phyloP scores from a whole-genome alignment of 768 basidiomycete species.

The Termitomyces eurrhizus region DNA sequence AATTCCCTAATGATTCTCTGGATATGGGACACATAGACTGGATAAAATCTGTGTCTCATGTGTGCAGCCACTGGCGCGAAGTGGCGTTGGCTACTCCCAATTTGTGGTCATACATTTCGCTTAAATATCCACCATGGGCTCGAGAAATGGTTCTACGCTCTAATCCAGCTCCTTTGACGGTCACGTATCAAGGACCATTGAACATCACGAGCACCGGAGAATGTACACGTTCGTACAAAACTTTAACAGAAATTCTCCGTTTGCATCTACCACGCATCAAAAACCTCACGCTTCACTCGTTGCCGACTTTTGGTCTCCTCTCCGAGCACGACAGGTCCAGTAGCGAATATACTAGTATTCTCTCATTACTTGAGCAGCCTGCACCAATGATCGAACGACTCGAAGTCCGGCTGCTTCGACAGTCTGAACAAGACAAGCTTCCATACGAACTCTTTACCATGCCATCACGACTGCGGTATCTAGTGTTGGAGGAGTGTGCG shows the following conservation, averaged over 20 bases:
- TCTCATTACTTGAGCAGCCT: not conserved
- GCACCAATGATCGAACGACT: not conserved
- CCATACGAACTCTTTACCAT: not conserved
- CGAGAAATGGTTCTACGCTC: not conserved
- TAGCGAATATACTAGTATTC: not conserved
- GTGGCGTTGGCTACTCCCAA: not conserved
- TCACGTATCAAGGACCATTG: not conserved
- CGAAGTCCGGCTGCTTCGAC: not conserved
- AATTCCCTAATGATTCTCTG: not conserved
- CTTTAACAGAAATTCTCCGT: not conserved
- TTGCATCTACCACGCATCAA: not conserved
- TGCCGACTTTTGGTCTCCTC: not conserved
- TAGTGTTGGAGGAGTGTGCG: not conserved
- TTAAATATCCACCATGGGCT: not conserved
- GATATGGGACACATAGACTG: not conserved
- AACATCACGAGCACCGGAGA: fast-evolving
- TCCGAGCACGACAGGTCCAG: not conserved
- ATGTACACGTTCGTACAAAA: not conserved
- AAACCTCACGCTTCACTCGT: not conserved
- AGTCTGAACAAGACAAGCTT: not conserved
- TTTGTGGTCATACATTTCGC: not conserved
- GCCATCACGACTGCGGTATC: not conserved
- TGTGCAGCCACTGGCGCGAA: not conserved
- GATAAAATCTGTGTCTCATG: not conserved
- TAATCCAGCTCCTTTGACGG: not conserved